These are phyloP conservation scores for Citrus cavaleriei DNA, from an alignment of 345 rosid species.

Conservation along the genomic window DNA sequence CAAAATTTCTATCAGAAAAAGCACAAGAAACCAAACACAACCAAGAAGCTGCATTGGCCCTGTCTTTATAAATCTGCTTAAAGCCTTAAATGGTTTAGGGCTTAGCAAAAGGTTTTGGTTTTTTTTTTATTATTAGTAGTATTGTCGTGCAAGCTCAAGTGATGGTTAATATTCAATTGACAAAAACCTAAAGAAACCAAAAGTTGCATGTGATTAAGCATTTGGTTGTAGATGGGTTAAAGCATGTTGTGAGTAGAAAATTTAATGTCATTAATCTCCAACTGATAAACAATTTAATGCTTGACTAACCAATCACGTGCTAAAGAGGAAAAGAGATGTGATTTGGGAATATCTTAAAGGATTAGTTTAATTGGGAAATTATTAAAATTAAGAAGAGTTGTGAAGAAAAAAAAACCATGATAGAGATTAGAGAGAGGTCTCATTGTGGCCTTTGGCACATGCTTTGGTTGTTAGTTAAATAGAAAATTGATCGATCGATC, in stretches of 20 bases:
- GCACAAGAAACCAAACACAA: background rate
- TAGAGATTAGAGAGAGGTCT: background rate
- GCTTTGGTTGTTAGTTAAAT: background rate
- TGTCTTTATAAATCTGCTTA: background rate
- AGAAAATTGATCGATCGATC: background rate
- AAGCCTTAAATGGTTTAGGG: too few species aligned
- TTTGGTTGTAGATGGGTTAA: conserved; percentile 6
- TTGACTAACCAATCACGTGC: conserved; percentile 4
- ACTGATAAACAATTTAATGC: background rate
- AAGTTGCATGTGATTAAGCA: conserved; percentile 13
- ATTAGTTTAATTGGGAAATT: background rate
- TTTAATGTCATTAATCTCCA: background rate
- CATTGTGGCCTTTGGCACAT: conserved; percentile 11
- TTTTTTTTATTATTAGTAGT: too few species aligned
- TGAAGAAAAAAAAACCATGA: background rate
- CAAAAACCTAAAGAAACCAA: background rate
- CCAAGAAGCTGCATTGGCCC: background rate
- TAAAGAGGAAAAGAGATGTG: background rate
- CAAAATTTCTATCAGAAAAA: background rate
- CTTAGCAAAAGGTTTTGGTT: too few species aligned
- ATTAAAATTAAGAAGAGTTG: background rate
- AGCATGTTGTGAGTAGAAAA: conserved; percentile 6
- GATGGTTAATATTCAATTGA: too few species aligned
- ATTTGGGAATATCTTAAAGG: background rate
- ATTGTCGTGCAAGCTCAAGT: too few species aligned